Conservation (phyloP, 2,329 filamentous ascomycete genomes). For the Venturia pyrina region DNA sequence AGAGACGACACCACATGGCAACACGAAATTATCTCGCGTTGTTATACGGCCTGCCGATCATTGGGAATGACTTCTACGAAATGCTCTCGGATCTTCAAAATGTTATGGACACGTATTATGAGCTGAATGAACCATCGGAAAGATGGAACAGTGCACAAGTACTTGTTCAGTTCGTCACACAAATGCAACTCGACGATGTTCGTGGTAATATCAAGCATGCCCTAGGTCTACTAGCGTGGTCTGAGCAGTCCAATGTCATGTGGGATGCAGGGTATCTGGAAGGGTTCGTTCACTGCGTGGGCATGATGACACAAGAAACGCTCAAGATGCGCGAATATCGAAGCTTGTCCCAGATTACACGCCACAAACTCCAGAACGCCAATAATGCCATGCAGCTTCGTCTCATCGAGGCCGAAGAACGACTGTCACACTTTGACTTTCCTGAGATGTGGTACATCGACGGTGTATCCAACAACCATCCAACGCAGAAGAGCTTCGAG, state of each 20-base stretch:
- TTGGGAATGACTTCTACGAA: conserved; percentile 54
- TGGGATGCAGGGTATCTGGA: conserved; percentile 61
- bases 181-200: conserved; percentile 53
- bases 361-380: conserved; percentile 51
- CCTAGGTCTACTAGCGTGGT: conserved; percentile 54
- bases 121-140: conserved; percentile 28
- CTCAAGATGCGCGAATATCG: conserved; percentile 48
- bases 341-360: conserved; percentile 50
- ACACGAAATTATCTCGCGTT: conserved; percentile 61
- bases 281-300: conserved; percentile 55
- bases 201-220: conserved; percentile 51
- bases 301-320: conserved; percentile 39
- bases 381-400: conserved; percentile 52
- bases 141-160: conserved; percentile 43
- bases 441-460: conserved; percentile 46
- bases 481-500: conserved; percentile 47
- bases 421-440: conserved; percentile 51
- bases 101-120: conserved; percentile 48
- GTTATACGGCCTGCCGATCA: conserved; percentile 50
- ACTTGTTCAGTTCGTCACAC: conserved; percentile 51
- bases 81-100: conserved; percentile 52
- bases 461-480: conserved; percentile 24
- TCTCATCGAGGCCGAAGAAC: conserved; percentile 52
- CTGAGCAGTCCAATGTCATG: conserved; percentile 49
- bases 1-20: conserved; percentile 52